Conservation (phyloP, 345 rosid genomes). For the Orychophragmus violaceus region DNA sequence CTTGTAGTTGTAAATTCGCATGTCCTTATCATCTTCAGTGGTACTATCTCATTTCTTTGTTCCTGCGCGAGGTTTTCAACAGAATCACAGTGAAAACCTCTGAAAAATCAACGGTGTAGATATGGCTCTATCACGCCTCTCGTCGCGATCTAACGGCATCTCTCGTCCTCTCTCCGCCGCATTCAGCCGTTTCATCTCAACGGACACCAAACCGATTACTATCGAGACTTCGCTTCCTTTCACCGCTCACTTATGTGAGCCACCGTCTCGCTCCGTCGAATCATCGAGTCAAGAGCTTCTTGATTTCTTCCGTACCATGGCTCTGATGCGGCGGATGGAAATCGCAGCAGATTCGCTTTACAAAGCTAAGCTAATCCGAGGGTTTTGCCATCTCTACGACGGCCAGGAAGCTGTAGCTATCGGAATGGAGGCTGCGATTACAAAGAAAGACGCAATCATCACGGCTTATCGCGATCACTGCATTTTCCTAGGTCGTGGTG, state of each 20-base stretch:
- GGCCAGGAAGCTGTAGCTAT: constrained; percentile 95
- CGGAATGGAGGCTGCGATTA: constrained; percentile 94
- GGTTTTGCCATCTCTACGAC: constrained; percentile 97
- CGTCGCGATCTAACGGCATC: constrained; percentile 32
- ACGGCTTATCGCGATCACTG: constrained; percentile 96
- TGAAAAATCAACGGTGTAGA: constrained; percentile 11
- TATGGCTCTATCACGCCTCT: constrained; percentile 60
- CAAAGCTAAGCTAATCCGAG: constrained; percentile 96
- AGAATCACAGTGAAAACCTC: background rate
- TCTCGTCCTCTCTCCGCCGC: constrained; percentile 36
- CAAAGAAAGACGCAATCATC: constrained; percentile 75
- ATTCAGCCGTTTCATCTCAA: constrained; percentile 63
- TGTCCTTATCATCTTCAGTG: background rate
- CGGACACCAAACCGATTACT: constrained; percentile 59
- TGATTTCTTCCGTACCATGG: constrained; percentile 74
- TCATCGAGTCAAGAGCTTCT: constrained; percentile 62
- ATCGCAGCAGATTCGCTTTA: constrained; percentile 97
- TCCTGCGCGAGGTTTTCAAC: background rate
- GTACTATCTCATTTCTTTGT: background rate
- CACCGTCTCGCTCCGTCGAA: constrained; percentile 83
- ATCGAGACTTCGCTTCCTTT: constrained; percentile 89
- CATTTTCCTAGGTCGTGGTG: constrained; percentile 76
- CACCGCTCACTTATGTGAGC: constrained; percentile 67
- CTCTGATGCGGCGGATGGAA: constrained; percentile 91
- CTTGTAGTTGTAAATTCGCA: background rate